Base-by-base conservation (phyloP, 495 filamentous ascomycete species). In the Annulohypoxylon stygium region DNA sequence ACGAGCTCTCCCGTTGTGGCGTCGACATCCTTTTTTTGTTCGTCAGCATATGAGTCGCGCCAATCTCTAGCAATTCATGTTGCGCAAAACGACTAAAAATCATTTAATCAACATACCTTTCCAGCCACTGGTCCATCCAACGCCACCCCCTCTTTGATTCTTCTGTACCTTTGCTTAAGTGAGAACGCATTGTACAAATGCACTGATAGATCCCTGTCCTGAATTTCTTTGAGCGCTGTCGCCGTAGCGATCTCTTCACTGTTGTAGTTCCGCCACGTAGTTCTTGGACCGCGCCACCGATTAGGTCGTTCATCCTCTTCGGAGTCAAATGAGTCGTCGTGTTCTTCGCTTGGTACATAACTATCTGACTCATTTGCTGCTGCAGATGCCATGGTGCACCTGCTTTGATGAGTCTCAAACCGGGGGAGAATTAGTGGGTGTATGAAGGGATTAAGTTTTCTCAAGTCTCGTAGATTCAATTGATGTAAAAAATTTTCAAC, bases 111-210 rank as follows among this genome's bases (percentile, higher is more conserved):
- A 48, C 43, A 41, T n/a, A 61, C 70, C 39, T 73, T 41, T 9
- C 51, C 61, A 34, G 66, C 39, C 34, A 47, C 43, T 25, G 51
- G 47, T 50, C 59, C 65, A 20, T 39, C 63, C 39, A 16, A 4
- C 33, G 34, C 43, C 11, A 41, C 39, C 26, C 47, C 45, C 8
- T 69, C 61, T 36, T 65, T 50, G 43, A n/a, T 36, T 30, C 34
- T 63, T 54, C 36, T 69, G 30, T 69, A 61, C 36, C 71, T 70
- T 12, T 68, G 69, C 67, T 89, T 91, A 50, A 93, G 78, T 33
- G 82, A 84, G 80, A 89, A 89, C 0, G 90, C 86, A 79, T 94
- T 93, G 78, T 92, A 96, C 23, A 97, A 79, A 83, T 97, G 93
- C 33, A 90, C 80, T 0, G 86, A 82, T n/a, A 97, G 82, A 69